Conservation (phyloP, 78 protist species). For the Speleostelium caveatum region DNA sequence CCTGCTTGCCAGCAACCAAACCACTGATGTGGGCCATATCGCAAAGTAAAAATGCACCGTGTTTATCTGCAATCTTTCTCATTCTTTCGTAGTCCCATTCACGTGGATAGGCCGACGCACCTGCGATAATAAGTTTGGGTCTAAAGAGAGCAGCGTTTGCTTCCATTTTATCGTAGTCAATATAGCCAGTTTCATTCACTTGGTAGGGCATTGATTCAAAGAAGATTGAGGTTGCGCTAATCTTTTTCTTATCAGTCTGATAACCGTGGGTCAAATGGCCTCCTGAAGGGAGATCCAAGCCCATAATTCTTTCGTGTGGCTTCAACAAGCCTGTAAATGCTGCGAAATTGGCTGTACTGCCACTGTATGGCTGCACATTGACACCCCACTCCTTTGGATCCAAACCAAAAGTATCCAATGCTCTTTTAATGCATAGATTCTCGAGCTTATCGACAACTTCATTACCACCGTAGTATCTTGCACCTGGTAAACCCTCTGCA, state of each 20-base stretch:
- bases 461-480: slow-evolving; percentile 98
- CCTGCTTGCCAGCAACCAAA: slow-evolving; percentile 94
- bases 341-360: slow-evolving; percentile 97
- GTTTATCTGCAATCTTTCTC: slow-evolving; percentile 94
- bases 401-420: slow-evolving; percentile 94
- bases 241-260: slow-evolving; percentile 95
- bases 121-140: slow-evolving; percentile 98
- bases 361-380: slow-evolving; percentile 98
- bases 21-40: slow-evolving; percentile 99
- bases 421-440: slow-evolving; percentile 94
- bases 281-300: slow-evolving; percentile 98
- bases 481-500: slow-evolving; percentile 99
- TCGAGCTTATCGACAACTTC: slow-evolving; percentile 96
- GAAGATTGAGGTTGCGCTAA: slow-evolving; percentile 97
- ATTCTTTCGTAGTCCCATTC: slow-evolving; percentile 96
- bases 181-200: slow-evolving; percentile 93
- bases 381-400: slow-evolving; percentile 98
- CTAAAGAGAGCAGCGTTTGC: slow-evolving; percentile 92
- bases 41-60: slow-evolving; percentile 93
- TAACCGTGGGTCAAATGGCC: slow-evolving; percentile 99
- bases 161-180: slow-evolving; percentile 98
- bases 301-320: slow-evolving; percentile 99
- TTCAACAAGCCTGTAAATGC: slow-evolving; percentile 94
- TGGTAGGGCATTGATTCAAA: slow-evolving; percentile 99
- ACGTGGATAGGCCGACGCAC: slow-evolving; percentile 99